Conservation (phyloP, 441 rosid species). For the Codiaeum variegatum region DNA sequence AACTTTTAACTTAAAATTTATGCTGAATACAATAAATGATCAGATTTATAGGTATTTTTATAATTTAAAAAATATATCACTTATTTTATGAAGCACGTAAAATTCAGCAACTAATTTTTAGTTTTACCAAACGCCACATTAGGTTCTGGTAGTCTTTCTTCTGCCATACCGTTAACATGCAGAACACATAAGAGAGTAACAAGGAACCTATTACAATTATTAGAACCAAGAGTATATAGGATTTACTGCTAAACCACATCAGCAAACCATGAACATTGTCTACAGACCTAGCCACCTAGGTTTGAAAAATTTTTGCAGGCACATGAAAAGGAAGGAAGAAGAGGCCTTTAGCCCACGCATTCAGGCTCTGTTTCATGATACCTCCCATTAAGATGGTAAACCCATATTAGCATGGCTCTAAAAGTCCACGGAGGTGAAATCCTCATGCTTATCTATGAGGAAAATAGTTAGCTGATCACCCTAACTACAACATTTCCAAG, state of each 20-base stretch:
- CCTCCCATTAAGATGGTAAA: not conserved
- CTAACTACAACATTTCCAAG: not conserved
- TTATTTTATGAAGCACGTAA: no score
- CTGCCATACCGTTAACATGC: not conserved
- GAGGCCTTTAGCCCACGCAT: not conserved
- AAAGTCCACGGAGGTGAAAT: not conserved
- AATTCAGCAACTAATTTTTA: no score
- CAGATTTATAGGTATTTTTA: no score
- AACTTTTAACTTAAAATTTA: no score
- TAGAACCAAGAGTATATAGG: not conserved
- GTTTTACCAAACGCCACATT: no score
- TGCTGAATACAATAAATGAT: no score
- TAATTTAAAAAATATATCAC: no score
- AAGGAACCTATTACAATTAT: not conserved
- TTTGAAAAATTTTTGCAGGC: not conserved
- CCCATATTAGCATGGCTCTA: not conserved
- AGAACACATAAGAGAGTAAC: not conserved
- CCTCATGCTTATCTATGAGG: not conserved
- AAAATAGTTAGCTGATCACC: no score
- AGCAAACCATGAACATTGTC: not conserved
- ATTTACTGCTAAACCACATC: not conserved
- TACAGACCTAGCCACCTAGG: not conserved
- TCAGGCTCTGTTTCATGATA: not conserved
- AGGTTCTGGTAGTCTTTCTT: not conserved
- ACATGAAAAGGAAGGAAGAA: not conserved